Evolutionary conservation across 768 basidiomycete genomes (phyloP).

Genomic region (Termitomyces sp.): DNA sequence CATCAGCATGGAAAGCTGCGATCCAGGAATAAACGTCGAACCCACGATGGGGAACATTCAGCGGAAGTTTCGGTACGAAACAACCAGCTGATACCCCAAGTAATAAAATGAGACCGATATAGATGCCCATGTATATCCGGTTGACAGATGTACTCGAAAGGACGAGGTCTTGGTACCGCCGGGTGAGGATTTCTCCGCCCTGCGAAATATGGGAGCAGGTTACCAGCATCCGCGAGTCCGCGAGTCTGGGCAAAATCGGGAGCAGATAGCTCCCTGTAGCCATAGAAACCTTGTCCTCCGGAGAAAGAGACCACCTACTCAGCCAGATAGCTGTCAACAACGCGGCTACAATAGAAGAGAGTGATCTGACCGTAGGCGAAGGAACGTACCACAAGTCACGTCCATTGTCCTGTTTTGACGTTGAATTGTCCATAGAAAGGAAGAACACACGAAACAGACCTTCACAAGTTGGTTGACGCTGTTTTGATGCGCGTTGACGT

Average conservation of each 20-base stretch:
- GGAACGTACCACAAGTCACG: constrained; percentile 33
- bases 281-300: constrained; percentile 26
- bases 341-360: not conserved
- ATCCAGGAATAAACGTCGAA: constrained; percentile 26
- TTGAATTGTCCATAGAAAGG: not conserved
- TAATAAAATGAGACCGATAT: constrained; percentile 18
- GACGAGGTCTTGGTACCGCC: constrained; percentile 26
- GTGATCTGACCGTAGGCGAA: constrained; percentile 29
- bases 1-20: constrained; percentile 22
- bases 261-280: constrained; percentile 33
- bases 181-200: constrained; percentile 30
- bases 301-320: constrained; percentile 31
- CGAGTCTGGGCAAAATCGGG: constrained; percentile 26
- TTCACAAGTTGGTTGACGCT: constrained; percentile 32
- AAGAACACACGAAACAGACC: constrained; percentile 9
- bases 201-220: constrained; percentile 36
- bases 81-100: constrained; percentile 26
- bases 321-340: not conserved
- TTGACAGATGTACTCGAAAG: constrained; percentile 21
- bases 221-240: constrained; percentile 31
- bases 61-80: constrained; percentile 22
- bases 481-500: constrained; percentile 28
- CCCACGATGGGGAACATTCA: constrained; percentile 23
- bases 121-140: constrained; percentile 17
- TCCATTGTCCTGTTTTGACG: constrained; percentile 27